Evolutionary conservation across 2,329 filamentous ascomycete species (phyloP).

Genomic region (Colletotrichum sublineola): DNA sequence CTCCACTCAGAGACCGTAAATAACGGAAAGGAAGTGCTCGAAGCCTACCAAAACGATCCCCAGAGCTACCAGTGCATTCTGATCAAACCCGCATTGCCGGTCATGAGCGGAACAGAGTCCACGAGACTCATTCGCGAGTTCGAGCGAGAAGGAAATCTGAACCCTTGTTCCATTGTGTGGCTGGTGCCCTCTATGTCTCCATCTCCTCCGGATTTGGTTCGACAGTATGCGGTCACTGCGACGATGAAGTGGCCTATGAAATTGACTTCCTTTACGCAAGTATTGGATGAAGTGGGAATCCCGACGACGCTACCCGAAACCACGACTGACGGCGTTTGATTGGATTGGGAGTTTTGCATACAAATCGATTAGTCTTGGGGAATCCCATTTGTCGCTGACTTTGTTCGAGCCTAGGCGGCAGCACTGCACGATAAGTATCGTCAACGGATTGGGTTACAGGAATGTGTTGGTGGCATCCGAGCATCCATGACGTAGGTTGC

Average conservation of each 20-base stretch:
- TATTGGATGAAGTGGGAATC: background rate
- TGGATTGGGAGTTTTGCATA: background rate
- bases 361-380: no score
- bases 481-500: background rate
- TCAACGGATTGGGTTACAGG: background rate
- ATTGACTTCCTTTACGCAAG: background rate
- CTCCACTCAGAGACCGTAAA: conserved; percentile 47
- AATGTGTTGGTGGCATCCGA: background rate
- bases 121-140: conserved; percentile 57
- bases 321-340: background rate
- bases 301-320: background rate
- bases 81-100: conserved; percentile 59
- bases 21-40: conserved; percentile 52
- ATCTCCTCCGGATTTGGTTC: background rate
- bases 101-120: conserved; percentile 56
- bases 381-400: background rate
- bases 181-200: background rate
- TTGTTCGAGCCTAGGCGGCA: no score
- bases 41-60: conserved; percentile 46
- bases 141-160: conserved; percentile 54
- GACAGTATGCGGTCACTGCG: background rate
- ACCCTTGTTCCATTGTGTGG: conserved; percentile 55
- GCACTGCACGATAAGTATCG: no score
- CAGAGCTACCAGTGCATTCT: conserved; percentile 49
- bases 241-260: background rate